Conservation (phyloP, 352 stramenopile species). For the Pythium coloratum region DNA sequence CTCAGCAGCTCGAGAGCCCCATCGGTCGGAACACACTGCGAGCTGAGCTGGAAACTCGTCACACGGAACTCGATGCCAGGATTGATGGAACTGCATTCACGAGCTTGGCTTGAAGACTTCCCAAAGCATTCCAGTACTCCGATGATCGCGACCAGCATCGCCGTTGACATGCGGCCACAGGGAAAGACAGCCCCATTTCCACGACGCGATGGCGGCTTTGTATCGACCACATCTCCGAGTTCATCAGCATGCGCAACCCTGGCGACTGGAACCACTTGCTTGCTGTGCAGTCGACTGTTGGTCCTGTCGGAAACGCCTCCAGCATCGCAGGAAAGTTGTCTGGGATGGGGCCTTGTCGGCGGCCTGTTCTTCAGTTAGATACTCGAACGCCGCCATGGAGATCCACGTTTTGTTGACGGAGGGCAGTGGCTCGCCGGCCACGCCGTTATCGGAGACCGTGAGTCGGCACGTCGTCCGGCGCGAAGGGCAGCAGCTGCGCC, state of each 20-base stretch:
- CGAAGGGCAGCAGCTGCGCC: too few relatives aligned
- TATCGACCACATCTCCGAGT: too few relatives aligned
- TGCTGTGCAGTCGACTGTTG: background rate
- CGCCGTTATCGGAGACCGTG: background rate
- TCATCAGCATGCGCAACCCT: too few relatives aligned
- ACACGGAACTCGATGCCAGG: conserved; percentile 21
- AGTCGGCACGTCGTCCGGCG: too few relatives aligned
- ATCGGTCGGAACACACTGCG: conserved; percentile 7
- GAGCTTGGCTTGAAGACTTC: background rate
- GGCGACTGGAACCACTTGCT: too few relatives aligned
- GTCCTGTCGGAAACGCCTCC: conserved; percentile 9
- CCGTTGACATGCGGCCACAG: conserved; percentile 5
- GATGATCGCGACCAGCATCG: conserved; percentile 15
- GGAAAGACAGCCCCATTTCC: conserved; percentile 16
- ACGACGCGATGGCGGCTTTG: conserved; percentile 7
- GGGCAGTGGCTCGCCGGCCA: conserved; percentile 10
- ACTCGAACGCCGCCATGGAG: conserved; percentile 16
- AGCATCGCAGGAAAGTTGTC: conserved; percentile 16
- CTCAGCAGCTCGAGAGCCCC: conserved; percentile 13
- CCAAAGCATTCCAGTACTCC: conserved; percentile 23
- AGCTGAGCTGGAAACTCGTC: conserved; percentile 15
- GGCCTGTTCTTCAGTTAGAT: conserved; percentile 6
- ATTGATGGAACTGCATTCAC: background rate
- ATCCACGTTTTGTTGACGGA: conserved; percentile 7
- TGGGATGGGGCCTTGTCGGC: conserved; percentile 9